phyloP scores from a whole-genome alignment of 306 rosid species.

The Lithocarpus polystachyus region DNA sequence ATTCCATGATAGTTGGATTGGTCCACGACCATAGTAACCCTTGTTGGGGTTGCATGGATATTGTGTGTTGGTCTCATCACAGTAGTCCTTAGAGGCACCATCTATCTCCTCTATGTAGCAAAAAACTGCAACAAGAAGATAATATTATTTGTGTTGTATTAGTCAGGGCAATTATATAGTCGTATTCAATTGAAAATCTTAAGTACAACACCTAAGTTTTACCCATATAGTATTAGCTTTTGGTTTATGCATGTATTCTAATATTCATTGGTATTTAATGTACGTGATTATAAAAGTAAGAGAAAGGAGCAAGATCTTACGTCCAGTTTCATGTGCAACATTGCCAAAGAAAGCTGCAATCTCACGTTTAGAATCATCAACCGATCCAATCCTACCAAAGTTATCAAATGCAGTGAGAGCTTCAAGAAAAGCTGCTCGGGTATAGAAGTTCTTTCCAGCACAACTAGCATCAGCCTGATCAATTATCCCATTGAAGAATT shows the following conservation, averaged over 20 bases:
- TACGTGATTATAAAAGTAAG: too few species aligned
- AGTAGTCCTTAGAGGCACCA: constrained; percentile 73
- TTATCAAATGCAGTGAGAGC: constrained; percentile 8
- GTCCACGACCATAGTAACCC: constrained; percentile 83
- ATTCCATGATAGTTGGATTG: constrained; percentile 88
- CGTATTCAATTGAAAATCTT: too few species aligned
- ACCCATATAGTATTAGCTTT: too few species aligned
- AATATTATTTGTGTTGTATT: too few species aligned
- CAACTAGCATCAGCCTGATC: constrained; percentile 48
- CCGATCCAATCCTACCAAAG: constrained; percentile 34
- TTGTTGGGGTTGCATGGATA: constrained; percentile 67
- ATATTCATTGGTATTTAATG: too few species aligned
- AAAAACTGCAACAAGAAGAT: constrained; percentile 37
- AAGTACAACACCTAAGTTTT: too few species aligned
- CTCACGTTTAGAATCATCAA: constrained; percentile 69
- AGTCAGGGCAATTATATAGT: too few species aligned
- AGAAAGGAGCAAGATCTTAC: constrained; percentile 34
- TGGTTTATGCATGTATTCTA: too few species aligned
- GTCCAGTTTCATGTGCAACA: constrained; percentile 82
- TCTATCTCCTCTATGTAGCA: constrained; percentile 86
- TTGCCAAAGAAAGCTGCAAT: constrained; percentile 86
- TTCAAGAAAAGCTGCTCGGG: constrained; percentile 31
- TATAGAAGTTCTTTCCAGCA: constrained; percentile 61
- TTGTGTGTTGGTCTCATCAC: constrained; percentile 59
- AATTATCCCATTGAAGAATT: constrained; percentile 24